Base-by-base conservation (phyloP, 2,329 filamentous ascomycete species). In the Westerdykella sp. region DNA sequence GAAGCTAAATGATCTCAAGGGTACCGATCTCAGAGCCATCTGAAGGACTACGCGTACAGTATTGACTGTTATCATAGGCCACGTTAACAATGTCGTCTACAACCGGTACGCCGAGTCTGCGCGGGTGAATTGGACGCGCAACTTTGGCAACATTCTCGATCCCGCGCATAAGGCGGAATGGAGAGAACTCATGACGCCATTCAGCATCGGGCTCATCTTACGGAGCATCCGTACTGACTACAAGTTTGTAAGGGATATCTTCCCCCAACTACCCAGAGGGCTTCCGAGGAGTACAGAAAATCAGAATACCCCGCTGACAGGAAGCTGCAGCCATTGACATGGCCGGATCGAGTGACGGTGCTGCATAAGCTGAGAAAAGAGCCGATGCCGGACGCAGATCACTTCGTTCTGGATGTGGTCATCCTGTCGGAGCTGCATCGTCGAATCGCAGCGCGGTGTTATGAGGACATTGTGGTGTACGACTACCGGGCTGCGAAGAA, bases 21-120 rank as follows among this genome's bases (percentile, higher is more conserved):
- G 53, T 51, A 50, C 14, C 25, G 39, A 14, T 34, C 36, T 38
- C 32, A 14, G 45, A 35, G 6, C 30, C 25, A 30, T 15, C n/a
- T 35, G n/a, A 35, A 35, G n/a, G 3, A 13, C 7, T 14, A 3
- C n/a, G n/a, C 6, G 32, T 9, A 11, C n/a, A 11, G 35, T 22
- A 37, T 44, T 58, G 39, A 71, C n/a, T 49, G 37, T 44, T 40
- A 28, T 42, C 31, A 34, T 41, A 81, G 79, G 81, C 39, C 88
- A 95, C 65, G 84, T 95, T 39, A 95, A 95, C 64, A 95, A 95
- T 56, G 82, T 90, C 49, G 80, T 79, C 51, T 95, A 95, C 66
- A 82, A 85, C 54, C 79, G 85, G 48, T 95, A 87, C 64, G 88
- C 88, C 30, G 90, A 96, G 65, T 83, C 84, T 5, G 83, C 82